Percentiles rank a stretch among this genome's conserved stretches.
These are phyloP conservation scores for Cynara cardunculus DNA, from an alignment of 129 eudicot genomes.

Conservation along the genomic window DNA sequence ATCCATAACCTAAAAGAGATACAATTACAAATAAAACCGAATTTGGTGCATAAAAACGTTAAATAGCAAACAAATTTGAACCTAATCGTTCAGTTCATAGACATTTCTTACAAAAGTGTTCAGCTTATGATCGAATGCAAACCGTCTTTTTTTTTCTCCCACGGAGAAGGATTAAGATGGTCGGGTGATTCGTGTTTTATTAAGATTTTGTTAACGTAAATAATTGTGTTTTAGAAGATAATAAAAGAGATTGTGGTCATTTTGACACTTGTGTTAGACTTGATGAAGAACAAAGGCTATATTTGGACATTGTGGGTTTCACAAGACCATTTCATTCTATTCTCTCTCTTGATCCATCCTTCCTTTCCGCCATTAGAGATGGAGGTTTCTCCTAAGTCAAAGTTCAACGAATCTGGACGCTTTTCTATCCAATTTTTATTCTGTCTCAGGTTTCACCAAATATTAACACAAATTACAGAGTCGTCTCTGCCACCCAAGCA, in stretches of 20 bases:
- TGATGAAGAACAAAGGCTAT: background rate
- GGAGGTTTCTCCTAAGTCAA: background rate
- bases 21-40: background rate
- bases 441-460: background rate
- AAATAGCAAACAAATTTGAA: background rate
- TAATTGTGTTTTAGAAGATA: background rate
- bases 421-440: background rate
- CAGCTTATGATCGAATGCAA: background rate
- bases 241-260: background rate
- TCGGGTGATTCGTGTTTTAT: too few species aligned
- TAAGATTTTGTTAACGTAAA: too few species aligned
- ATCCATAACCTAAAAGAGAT: background rate
- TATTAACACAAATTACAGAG: background rate
- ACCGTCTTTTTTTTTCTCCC: too few species aligned
- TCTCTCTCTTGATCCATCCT: constrained; percentile 3
- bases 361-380: constrained; percentile 25
- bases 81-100: background rate
- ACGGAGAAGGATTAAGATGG: background rate
- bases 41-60: background rate
- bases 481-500: constrained; percentile 18
- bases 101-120: too few species aligned
- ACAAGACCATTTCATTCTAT: background rate
- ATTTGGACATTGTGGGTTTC: background rate
- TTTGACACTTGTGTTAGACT: background rate
- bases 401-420: constrained; percentile 35